Evolutionary conservation across 257 asterid species (phyloP).

Genomic region (Scutellaria baicalensis): DNA sequence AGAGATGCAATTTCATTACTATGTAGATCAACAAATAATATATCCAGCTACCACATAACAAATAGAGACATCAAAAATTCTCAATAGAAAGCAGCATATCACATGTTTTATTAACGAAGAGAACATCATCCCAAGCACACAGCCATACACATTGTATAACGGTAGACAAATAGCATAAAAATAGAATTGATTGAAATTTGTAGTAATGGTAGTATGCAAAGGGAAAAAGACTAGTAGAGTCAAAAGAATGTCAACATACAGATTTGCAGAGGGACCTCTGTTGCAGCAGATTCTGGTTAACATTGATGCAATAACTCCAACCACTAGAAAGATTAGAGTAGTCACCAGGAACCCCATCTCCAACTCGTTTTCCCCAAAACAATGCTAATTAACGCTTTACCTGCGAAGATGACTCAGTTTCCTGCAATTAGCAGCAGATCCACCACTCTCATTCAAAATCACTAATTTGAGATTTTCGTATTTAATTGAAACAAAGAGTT

Average conservation of each 20-base stretch:
- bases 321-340: conserved; percentile 56
- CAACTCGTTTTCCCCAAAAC: conserved; percentile 14
- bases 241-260: conserved; percentile 41
- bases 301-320: conserved; percentile 76
- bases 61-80: not conserved
- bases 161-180: not conserved
- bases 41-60: not conserved
- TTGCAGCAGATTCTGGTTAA: conserved; percentile 82
- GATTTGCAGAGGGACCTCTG: conserved; percentile 91
- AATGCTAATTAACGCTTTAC: not conserved
- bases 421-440: conserved; percentile 14
- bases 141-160: not conserved
- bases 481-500: not conserved
- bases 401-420: conserved; percentile 8
- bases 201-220: not conserved
- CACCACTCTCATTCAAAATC: not conserved
- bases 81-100: not conserved
- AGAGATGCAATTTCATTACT: not conserved
- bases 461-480: not conserved
- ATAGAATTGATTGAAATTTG: not conserved
- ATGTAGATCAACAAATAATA: not conserved
- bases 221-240: not conserved
- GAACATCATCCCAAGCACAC: not conserved
- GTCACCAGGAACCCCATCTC: conserved; percentile 87
- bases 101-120: not conserved